Evolutionary conservation across 2,329 filamentous ascomycete species (phyloP), one percentile per base, ranked within the genome.

Genomic region (Hymenoscyphus fructigenus): DNA sequence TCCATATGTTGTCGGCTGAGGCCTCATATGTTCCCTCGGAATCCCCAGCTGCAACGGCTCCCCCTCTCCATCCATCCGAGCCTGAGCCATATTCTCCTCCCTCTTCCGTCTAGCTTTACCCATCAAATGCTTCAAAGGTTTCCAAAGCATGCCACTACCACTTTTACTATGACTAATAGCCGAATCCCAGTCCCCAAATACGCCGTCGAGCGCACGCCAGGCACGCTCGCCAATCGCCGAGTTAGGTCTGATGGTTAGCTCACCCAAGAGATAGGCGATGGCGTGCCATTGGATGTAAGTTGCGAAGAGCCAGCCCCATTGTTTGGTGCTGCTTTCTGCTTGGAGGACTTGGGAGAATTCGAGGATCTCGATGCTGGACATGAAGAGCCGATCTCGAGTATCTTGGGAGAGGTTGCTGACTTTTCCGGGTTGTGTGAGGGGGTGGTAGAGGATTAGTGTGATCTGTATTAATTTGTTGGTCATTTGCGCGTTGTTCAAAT

Each of bases 121-220:
- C 76, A 89, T 84, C 1, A 90, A 77, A 67, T 84, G 87, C 29
- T 82, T 78, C 57, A 91, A 77, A 0, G 87, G 87, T 55, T 84
- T 83, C 88, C 88, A 90, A 0, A 90, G 76, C 77, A 85, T 84
- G 2, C 84, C 83, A 60, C 81, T 82, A 4, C 47, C 47, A 38
- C 36, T 38, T 61, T 80, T 82, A n/a, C 76, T 76, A 17, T 77
- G 69, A 12, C 47, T 59, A 2, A 73, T 67, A 1, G 63, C 64
- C 5, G 58, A 63, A 23, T 62, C 69, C 73, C 72, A 75, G 28
- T 69, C 65, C 1, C 56, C 56, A 55, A 75, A 76, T 1, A 71
- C 65, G n/a, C 63, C 50, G 34, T 81, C 76, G 5, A 81, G 68
- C 2, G 75, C 75, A 17, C 71, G 65, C 80, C 80, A 81, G 2